Conservation (phyloP, 2,329 filamentous ascomycete species). For the Cadophora luteo-olivacea region DNA sequence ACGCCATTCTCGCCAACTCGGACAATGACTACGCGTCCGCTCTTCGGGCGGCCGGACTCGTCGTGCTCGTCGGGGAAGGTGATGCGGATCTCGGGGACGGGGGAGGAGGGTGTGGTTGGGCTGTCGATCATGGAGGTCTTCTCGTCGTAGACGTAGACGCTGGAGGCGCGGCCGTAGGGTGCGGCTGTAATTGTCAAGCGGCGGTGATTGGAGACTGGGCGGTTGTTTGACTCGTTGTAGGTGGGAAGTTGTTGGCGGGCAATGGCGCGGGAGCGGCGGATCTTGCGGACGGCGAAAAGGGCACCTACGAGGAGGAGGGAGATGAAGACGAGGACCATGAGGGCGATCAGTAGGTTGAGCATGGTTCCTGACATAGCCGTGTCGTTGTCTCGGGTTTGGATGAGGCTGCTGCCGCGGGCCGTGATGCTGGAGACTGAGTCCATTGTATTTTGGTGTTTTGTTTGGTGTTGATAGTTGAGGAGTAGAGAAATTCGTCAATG, state of each 20-base stretch:
- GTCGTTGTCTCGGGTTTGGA: conserved; percentile 57
- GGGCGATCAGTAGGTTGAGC: conserved; percentile 78
- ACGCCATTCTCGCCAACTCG: conserved; percentile 87
- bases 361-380: conserved; percentile 62
- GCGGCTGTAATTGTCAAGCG: conserved; percentile 61
- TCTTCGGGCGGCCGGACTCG: conserved; percentile 79
- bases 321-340: conserved; percentile 80
- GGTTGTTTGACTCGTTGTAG: conserved; percentile 60
- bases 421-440: conserved; percentile 39
- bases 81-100: conserved; percentile 96
- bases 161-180: conserved; percentile 61
- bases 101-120: conserved; percentile 77
- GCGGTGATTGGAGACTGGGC: conserved; percentile 53
- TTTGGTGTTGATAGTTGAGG: conserved; percentile 6
- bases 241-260: conserved; percentile 66
- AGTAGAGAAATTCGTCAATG: conserved; percentile 26
- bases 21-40: conserved; percentile 89
- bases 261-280: conserved; percentile 55
- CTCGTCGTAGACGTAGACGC: conserved; percentile 79
- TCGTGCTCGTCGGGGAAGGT: conserved; percentile 97
- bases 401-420: conserved; percentile 47
- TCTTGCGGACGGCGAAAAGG: conserved; percentile 76
- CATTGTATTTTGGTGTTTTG: conserved; percentile 28
- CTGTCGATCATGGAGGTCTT: conserved; percentile 81
- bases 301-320: conserved; percentile 70